Evolutionary conservation across 805 yeast species (phyloP).

Genomic region (Candida caryicola): DNA sequence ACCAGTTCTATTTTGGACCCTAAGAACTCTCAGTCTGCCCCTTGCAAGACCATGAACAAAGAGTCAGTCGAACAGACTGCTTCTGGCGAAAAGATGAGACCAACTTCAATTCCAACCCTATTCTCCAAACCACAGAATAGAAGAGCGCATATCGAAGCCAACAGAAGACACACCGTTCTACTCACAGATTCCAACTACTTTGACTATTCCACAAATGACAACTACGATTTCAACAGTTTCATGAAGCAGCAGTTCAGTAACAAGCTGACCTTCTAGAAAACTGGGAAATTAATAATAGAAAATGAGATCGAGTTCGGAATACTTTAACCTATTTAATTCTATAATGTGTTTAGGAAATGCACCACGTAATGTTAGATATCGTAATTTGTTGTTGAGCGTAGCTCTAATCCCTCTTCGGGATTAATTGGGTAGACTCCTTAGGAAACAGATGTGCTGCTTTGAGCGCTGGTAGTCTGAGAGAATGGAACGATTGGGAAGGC

Average conservation of each 20-base stretch:
- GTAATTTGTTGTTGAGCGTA: too few species aligned
- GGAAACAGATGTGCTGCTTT: slow-evolving; percentile 1
- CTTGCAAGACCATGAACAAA: too few species aligned
- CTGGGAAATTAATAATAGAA: too few species aligned
- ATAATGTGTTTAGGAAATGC: background rate
- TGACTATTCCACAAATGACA: slow-evolving; percentile 30
- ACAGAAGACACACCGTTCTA: slow-evolving; percentile 9
- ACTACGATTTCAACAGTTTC: slow-evolving; percentile 37
- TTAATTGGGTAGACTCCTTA: background rate
- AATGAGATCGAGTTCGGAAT: too few species aligned
- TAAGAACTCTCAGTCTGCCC: too few species aligned
- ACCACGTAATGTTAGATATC: too few species aligned
- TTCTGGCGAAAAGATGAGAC: background rate
- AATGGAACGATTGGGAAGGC: background rate
- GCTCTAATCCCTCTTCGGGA: too few species aligned
- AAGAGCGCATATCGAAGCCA: background rate
- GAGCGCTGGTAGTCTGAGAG: background rate
- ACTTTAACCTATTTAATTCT: background rate
- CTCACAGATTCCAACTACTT: slow-evolving; percentile 28
- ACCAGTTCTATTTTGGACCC: too few species aligned
- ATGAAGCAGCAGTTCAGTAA: slow-evolving; percentile 26
- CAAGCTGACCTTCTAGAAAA: background rate
- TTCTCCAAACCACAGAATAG: background rate
- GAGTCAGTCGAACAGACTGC: background rate
- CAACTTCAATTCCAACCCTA: background rate